Conservation (phyloP, 2,329 filamentous ascomycete genomes). For the Diaporthe sp. region DNA sequence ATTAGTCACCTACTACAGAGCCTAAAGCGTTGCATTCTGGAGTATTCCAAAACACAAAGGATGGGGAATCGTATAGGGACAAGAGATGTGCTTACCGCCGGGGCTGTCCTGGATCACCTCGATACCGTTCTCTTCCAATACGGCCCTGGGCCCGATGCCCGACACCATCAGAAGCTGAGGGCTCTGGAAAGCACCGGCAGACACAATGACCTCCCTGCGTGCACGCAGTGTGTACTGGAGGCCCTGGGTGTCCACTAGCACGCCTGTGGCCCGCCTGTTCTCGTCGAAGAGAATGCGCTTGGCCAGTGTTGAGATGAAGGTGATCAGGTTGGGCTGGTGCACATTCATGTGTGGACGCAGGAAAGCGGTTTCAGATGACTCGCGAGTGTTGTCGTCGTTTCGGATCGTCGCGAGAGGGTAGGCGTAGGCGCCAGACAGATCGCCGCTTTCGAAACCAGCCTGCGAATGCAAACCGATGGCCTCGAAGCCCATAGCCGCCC, state of each 20-base stretch:
- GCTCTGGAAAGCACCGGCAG: slow-evolving; percentile 53
- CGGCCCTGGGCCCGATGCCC: background rate
- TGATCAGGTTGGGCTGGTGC: background rate
- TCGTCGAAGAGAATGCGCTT: slow-evolving; percentile 9
- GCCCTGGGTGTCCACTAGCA: background rate
- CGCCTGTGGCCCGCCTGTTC: background rate
- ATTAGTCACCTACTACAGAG: too few relatives aligned
- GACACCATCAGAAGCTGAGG: slow-evolving; percentile 49
- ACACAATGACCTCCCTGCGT: slow-evolving; percentile 52
- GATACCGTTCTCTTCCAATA: slow-evolving; percentile 41
- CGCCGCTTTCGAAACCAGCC: slow-evolving; percentile 5
- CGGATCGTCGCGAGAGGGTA: background rate
- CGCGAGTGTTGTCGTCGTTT: background rate
- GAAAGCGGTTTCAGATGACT: slow-evolving; percentile 24
- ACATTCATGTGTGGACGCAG: background rate
- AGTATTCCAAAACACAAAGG: too few relatives aligned
- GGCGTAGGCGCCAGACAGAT: background rate
- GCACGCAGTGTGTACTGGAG: slow-evolving; percentile 8
- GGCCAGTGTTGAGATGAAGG: background rate
- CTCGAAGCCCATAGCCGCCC: background rate
- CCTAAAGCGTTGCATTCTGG: too few relatives aligned
- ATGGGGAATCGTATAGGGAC: too few relatives aligned
- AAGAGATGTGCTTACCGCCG: too few relatives aligned
- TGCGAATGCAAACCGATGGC: background rate
- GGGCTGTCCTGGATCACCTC: slow-evolving; percentile 37